Evolutionary conservation across 306 rosid species (phyloP).

Genomic region (Alnus rubra): DNA sequence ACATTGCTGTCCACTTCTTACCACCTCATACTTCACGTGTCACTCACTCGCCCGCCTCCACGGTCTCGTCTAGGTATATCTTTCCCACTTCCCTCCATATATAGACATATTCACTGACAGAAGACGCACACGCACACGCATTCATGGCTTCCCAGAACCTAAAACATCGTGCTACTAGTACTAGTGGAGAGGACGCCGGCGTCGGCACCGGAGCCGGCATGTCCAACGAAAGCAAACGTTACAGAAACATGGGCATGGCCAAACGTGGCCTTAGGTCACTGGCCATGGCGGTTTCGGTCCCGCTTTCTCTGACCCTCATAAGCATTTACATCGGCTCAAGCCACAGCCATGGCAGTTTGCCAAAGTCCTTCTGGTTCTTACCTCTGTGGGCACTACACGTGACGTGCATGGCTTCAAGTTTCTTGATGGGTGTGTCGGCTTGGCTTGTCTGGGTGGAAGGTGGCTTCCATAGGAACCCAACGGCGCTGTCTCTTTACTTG

Average conservation of each 20-base stretch:
- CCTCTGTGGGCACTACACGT: slow-evolving; percentile 56
- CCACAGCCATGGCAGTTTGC: not conserved
- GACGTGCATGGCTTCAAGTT: slow-evolving; percentile 42
- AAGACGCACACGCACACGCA: slow-evolving; percentile 10
- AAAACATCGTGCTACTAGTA: slow-evolving; percentile 38
- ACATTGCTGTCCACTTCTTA: slow-evolving; percentile 3
- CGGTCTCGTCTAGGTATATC: slow-evolving; percentile 27
- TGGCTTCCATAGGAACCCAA: slow-evolving; percentile 57
- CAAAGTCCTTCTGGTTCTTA: slow-evolving; percentile 70
- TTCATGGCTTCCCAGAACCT: slow-evolving; percentile 18
- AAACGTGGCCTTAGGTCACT: slow-evolving; percentile 76
- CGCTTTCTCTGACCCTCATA: slow-evolving; percentile 50
- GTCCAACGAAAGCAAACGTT: slow-evolving; percentile 16
- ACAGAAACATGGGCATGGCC: slow-evolving; percentile 45
- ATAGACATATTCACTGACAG: not conserved
- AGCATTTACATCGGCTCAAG: slow-evolving; percentile 34
- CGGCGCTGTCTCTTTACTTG: slow-evolving; percentile 45
- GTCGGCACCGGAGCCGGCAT: not conserved
- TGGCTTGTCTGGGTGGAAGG: slow-evolving; percentile 88
- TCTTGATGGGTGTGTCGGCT: slow-evolving; percentile 61
- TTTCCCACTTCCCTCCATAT: not conserved
- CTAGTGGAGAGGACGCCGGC: slow-evolving; percentile 11
- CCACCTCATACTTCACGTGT: slow-evolving; percentile 43
- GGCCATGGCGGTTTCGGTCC: slow-evolving; percentile 43
- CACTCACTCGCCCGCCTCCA: slow-evolving; percentile 16